Conservation (phyloP, 1,139 yeast species). For the Lodderomyces beijingensis region DNA sequence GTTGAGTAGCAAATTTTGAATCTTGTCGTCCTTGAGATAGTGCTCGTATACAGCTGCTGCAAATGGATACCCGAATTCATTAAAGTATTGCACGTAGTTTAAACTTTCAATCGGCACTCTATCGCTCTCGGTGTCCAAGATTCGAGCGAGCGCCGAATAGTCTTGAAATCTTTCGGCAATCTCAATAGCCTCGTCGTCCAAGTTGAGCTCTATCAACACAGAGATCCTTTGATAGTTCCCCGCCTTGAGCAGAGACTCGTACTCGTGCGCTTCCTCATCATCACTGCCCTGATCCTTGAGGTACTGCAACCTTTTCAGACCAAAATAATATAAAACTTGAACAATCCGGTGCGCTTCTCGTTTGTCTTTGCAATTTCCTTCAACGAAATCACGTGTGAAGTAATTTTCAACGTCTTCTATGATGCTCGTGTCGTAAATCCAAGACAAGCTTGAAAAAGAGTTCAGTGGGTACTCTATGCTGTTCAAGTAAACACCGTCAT, state of each 20-base stretch:
- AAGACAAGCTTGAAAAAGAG: slow-evolving; percentile 20
- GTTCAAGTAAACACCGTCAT: slow-evolving; percentile 40
- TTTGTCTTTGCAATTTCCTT: slow-evolving; percentile 12
- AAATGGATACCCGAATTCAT: slow-evolving; percentile 62
- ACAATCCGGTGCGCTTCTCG: slow-evolving; percentile 19
- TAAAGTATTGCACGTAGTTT: slow-evolving; percentile 50
- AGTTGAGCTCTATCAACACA: slow-evolving; percentile 43
- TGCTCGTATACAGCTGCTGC: slow-evolving; percentile 62
- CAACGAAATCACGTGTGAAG: slow-evolving; percentile 20
- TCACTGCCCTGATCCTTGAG: slow-evolving; percentile 23
- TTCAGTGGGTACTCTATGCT: slow-evolving; percentile 34
- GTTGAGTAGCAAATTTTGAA: slow-evolving; percentile 51
- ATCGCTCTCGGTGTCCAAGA: slow-evolving; percentile 46
- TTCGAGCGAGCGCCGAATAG: slow-evolving; percentile 59
- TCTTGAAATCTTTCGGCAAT: slow-evolving; percentile 68
- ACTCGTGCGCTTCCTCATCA: slow-evolving; percentile 1
- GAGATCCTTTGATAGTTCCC: slow-evolving; percentile 34
- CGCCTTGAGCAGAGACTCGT: slow-evolving; percentile 7
- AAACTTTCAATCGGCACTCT: slow-evolving; percentile 12
- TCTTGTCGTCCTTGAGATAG: slow-evolving; percentile 51
- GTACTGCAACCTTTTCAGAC: slow-evolving; percentile 33
- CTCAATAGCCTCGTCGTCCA: slow-evolving; percentile 51
- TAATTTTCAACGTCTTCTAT: slow-evolving; percentile 31
- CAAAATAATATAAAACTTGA: slow-evolving; percentile 36
- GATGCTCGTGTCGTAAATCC: slow-evolving; percentile 40